Evolutionary conservation across 805 yeast genomes (phyloP), one percentile per base, ranked within the genome.

Genomic region (Ogataea siamensis): DNA sequence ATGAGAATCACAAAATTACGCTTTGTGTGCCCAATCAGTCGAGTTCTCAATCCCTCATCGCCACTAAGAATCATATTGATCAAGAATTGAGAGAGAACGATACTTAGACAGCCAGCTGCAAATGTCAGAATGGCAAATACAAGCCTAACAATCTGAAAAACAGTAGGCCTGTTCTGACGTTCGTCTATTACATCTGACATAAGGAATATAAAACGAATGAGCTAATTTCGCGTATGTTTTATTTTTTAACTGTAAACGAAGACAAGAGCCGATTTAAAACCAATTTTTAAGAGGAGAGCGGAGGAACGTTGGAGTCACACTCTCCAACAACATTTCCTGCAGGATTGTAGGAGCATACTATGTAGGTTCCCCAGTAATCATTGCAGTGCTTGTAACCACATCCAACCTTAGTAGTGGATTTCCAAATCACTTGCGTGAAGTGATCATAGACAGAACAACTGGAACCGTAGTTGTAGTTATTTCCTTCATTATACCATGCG

Each of bases 371-470:
- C 74, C 77, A 74, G 23, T 53, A 61, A 40, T 62, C 62, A 52
- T 60, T 53, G 60, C 83, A 77, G 33, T 56, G 43, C 27, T 73
- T 71, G 43, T 56, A 58, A 37, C 78, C 87, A 68, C 94, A 84
- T 34, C 93, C 94, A 13, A 84, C 60, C 47, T 73, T 62, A 7
- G 75, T 62, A 27, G 83, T 64, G 6, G 69, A 51, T 45, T 74
- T 74, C 94, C 94, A 84, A 17, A 84, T 74, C 22, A 83, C 54
- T 62, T 84, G 91, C 11, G 91, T 83, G 66, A 84, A 84, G 57
- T 84, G 94, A 39, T 69, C 68, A 39, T 62, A 67, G 39, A 69
- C 69, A 49, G 62, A 67, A 40, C 76, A 80, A 19, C 80, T 76
- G 34, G 72, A 60, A 32, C 61, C 54, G 63, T 60, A 83, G 60